Evolutionary conservation across 257 asterid genomes (phyloP).

Genomic region (Phtheirospermum japonicum): DNA sequence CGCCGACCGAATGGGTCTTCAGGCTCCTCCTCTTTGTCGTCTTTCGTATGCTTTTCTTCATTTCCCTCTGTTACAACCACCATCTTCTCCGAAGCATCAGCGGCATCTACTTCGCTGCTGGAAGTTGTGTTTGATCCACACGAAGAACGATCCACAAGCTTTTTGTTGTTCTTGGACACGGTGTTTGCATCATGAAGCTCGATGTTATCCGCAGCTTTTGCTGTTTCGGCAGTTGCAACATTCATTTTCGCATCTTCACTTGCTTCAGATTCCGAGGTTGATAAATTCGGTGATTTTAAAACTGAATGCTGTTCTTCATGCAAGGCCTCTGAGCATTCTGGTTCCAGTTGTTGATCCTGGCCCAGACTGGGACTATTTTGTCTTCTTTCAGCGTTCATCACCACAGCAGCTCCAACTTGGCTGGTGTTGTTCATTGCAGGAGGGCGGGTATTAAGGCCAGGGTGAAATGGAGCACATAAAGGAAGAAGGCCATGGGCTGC

Average conservation of each 20-base stretch:
- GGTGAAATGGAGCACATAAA: conserved; percentile 68
- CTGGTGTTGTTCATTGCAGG: conserved; percentile 40
- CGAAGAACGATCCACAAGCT: conserved; percentile 87
- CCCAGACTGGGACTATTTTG: conserved; percentile 45
- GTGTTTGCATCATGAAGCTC: conserved; percentile 49
- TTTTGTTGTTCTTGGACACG: conserved; percentile 42
- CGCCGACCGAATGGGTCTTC: conserved; percentile 57
- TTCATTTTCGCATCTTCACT: conserved; percentile 48
- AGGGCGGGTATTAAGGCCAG: conserved; percentile 49
- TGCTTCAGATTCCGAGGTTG: conserved; percentile 66
- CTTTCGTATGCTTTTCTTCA: conserved; percentile 46
- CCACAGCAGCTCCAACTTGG: conserved; percentile 34
- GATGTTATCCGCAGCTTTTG: conserved; percentile 35
- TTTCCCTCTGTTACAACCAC: conserved; percentile 27
- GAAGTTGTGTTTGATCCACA: conserved; percentile 99
- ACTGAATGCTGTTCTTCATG: conserved; percentile 42
- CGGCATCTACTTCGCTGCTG: conserved; percentile 87
- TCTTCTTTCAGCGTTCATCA: conserved; percentile 36
- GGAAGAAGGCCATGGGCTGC: conserved; percentile 94
- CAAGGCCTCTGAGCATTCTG: conserved; percentile 55
- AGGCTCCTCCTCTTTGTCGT: conserved; percentile 38
- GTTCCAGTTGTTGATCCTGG: conserved; percentile 40
- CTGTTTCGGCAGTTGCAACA: conserved; percentile 37
- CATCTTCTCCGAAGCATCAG: conserved; percentile 64
- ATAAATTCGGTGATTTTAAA: conserved; percentile 41